Evolutionary conservation across 2,329 filamentous ascomycete species (phyloP), one percentile per base, ranked within the genome.

Genomic region (Ceratocystis diversiconidia): DNA sequence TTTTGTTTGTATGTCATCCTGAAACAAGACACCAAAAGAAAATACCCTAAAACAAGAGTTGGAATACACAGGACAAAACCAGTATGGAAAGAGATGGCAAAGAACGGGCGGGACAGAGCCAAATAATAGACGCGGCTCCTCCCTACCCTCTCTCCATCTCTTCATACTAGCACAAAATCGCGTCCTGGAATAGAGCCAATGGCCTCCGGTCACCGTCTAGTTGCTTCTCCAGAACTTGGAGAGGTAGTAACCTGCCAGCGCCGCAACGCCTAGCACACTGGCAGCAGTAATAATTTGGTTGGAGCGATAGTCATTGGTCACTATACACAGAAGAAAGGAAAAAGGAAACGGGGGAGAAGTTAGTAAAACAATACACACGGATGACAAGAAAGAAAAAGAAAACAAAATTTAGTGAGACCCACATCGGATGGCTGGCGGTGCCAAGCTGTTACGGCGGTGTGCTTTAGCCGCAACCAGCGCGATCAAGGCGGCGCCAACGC

Each of bases 401-500:
- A 44, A 59, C 43, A 67, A 28, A 57, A 52, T 41, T 63, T 25
- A 36, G 50, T 30, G 41, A 36, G 25, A 63, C 50, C 62, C 44
- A 67, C 65, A 46, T 61, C 62, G 52, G 63, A 67, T 43, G n/a
- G 62, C 62, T 44, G 50, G 50, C 19, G 65, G 62, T 17, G 65
- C 65, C 55, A 67, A 44, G 55, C 65, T 67, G 55, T 57, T 64
- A 55, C 65, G 59, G 28, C 65, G 65, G 50, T 67, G 46, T 30
- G 65, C 62, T 62, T 67, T 67, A 1, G 88, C 88, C 1, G 92
- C 92, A 32, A 96, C 89, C 62, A 96, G 82, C 63, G 94, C 94
- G 76, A 97, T 97, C 71, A 99, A 78, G 50, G 94, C 94, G 2
- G 68, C 68, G 41, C 68, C 68, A n/a, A 96, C 89, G 69, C 90